Conservation (phyloP, 2,329 filamentous ascomycete genomes). For the Capronia epimyces region DNA sequence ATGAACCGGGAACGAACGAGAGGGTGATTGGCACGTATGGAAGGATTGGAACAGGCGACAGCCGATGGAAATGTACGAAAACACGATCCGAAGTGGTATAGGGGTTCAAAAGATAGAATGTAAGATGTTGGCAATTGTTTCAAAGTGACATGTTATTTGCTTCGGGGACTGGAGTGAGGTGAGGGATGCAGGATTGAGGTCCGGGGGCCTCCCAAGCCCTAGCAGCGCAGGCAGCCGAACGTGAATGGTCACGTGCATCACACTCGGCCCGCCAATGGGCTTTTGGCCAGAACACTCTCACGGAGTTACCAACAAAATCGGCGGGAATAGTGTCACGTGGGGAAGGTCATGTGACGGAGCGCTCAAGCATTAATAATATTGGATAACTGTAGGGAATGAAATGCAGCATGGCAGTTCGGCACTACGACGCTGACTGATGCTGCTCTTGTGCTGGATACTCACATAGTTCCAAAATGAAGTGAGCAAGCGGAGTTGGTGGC, state of each 20-base stretch:
- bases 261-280: neutral
- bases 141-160: neutral
- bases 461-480: neutral
- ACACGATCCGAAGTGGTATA: constrained; percentile 10
- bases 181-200: neutral
- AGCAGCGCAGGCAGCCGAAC: neutral
- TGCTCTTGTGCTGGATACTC: neutral
- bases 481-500: neutral
- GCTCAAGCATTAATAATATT: neutral
- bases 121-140: constrained; percentile 8
- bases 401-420: neutral
- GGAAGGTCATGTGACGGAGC: neutral
- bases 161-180: constrained; percentile 3
- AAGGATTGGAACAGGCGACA: constrained; percentile 3
- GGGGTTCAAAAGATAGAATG: constrained; percentile 12
- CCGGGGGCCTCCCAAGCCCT: neutral
- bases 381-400: neutral
- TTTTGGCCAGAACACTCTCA: neutral
- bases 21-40: neutral
- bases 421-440: neutral
- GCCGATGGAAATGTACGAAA: neutral
- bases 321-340: neutral
- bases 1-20: constrained; percentile 4
- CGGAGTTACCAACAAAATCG: constrained; percentile 8
- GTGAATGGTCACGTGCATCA: neutral